phyloP scores from a whole-genome alignment of 2,329 filamentous ascomycete species.

The Raffaelea albimanens region DNA sequence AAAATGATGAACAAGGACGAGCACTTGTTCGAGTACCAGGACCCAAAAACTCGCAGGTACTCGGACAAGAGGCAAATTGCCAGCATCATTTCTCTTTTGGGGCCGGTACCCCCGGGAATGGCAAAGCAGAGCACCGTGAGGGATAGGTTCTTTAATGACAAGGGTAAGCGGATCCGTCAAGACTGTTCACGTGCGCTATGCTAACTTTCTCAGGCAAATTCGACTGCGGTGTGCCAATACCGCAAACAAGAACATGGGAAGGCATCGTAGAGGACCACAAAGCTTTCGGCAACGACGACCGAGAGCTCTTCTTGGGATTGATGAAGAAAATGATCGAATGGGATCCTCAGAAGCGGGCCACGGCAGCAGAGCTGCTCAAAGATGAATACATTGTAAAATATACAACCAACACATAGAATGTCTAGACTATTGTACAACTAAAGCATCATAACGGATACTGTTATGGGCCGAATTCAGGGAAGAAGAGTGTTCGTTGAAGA shows the following conservation, averaged over 20 bases:
- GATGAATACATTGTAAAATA: background rate
- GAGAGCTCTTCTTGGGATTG: background rate
- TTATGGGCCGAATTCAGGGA: too few species aligned
- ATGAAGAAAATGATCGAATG: constrained; percentile 1
- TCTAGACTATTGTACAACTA: too few species aligned
- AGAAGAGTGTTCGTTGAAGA: too few species aligned
- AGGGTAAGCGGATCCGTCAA: too few species aligned
- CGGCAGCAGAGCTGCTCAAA: background rate
- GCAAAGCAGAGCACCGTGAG: background rate
- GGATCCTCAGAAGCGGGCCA: background rate
- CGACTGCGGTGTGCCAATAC: background rate
- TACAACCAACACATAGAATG: too few species aligned
- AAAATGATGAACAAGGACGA: background rate
- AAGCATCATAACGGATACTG: too few species aligned
- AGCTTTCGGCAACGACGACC: background rate
- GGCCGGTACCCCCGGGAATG: background rate
- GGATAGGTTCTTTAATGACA: background rate
- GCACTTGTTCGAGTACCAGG: background rate
- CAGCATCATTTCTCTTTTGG: background rate
- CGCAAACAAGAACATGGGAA: background rate
- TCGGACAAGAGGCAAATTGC: background rate
- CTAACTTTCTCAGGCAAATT: background rate
- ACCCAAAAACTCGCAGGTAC: background rate
- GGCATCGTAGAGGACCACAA: background rate
- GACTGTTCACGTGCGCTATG: too few species aligned